These are phyloP conservation scores for Thraustotheca clavata DNA, from an alignment of 352 stramenopile species.

Conservation along the genomic window DNA sequence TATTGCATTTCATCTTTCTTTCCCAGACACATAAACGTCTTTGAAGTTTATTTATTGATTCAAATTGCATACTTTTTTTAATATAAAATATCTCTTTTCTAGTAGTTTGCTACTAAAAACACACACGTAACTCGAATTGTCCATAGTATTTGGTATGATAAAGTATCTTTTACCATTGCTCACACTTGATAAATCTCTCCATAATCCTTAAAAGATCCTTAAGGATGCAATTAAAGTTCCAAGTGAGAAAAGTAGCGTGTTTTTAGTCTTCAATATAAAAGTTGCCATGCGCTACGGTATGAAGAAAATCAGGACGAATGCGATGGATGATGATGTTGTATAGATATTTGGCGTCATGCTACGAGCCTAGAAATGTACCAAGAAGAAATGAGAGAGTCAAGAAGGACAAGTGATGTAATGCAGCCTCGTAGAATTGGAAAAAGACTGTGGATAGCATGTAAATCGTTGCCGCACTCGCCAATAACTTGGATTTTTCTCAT, in stretches of 20 bases:
- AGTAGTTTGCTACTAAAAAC: no score
- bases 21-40: no score
- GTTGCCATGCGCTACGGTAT: neutral
- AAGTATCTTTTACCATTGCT: no score
- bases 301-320: neutral
- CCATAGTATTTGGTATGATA: no score
- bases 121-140: no score
- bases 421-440: neutral
- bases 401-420: neutral
- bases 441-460: conserved; percentile 27
- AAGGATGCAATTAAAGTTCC: no score
- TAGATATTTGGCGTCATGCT: conserved; percentile 14
- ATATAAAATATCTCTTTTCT: no score
- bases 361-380: conserved; percentile 10
- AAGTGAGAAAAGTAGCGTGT: neutral
- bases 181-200: no score
- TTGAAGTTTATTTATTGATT: no score
- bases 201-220: no score
- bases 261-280: neutral
- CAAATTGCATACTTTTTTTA: no score
- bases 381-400: neutral
- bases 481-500: conserved; percentile 75
- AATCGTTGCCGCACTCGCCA: conserved; percentile 70
- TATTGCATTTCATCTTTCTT: no score
- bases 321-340: neutral